A percentile compares a stretch with the other conserved stretches of the same genome.
phyloP scores from a whole-genome alignment of 1,284 basidiomycete genomes.

The Ustilago shanxiensis region DNA sequence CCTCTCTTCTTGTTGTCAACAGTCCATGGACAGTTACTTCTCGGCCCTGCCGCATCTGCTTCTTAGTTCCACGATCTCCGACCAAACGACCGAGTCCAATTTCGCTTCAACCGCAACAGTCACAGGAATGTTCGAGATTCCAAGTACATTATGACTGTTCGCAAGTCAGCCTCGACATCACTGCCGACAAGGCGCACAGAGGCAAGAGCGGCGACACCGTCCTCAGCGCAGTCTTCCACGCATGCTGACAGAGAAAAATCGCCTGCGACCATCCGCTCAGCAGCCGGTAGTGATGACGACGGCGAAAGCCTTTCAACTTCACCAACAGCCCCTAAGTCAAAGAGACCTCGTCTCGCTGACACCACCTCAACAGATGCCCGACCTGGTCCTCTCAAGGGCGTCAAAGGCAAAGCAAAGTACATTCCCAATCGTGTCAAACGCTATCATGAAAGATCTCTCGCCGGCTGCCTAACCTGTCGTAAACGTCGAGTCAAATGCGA shows the following conservation, averaged over 20 bases:
- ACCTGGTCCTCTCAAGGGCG: slow-evolving; percentile 30
- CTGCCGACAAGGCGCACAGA: background rate
- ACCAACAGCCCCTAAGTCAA: background rate
- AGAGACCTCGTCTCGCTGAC: slow-evolving; percentile 11
- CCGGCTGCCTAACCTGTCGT: slow-evolving; percentile 45
- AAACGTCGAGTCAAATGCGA: slow-evolving; percentile 51
- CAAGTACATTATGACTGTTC: slow-evolving; percentile 11
- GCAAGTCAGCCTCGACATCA: slow-evolving; percentile 14
- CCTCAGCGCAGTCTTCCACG: background rate
- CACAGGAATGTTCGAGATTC: slow-evolving; percentile 6
- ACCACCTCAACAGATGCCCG: background rate
- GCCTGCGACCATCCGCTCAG: background rate
- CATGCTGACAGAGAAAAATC: background rate
- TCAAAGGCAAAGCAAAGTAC: slow-evolving; percentile 49
- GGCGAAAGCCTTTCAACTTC: background rate
- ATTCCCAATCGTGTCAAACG: slow-evolving; percentile 47
- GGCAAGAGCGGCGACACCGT: background rate
- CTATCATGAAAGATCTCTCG: slow-evolving; percentile 46
- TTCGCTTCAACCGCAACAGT: background rate
- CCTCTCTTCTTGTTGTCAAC: no score
- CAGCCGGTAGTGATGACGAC: background rate
- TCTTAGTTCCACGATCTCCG: background rate
- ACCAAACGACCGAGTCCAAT: background rate
- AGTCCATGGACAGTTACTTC: background rate
- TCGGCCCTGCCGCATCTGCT: background rate